A percentile compares a stretch with the other conserved stretches of the same genome.
phyloP scores from a whole-genome alignment of 1,139 yeast genomes.

The Taphrina flavorubra region DNA sequence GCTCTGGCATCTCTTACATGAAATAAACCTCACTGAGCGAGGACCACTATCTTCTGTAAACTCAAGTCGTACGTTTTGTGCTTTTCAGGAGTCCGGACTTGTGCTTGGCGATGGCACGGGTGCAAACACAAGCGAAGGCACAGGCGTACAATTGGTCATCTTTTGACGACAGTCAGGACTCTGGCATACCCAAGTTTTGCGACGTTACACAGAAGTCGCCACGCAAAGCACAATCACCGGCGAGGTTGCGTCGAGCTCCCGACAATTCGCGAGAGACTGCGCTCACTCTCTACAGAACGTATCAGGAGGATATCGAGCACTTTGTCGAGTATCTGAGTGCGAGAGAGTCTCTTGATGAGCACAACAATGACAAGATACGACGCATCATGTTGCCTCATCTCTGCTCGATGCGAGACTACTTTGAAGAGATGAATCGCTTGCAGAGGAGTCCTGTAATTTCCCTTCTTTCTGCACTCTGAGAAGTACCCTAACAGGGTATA shows the following conservation, averaged over 20 bases:
- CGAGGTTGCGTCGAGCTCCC: neutral
- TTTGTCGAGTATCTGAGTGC: slow-evolving; percentile 8
- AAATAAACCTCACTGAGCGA: no score
- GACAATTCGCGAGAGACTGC: slow-evolving; percentile 10
- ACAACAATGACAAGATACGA: slow-evolving; percentile 7
- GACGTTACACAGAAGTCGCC: neutral
- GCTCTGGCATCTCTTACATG: no score
- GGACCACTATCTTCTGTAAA: no score
- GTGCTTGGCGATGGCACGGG: neutral
- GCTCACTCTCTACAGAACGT: slow-evolving; percentile 4
- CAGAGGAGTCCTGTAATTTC: slow-evolving; percentile 3
- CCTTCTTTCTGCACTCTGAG: neutral
- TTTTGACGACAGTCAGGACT: neutral
- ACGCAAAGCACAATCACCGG: neutral
- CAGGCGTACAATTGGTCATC: neutral
- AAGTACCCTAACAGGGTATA: neutral
- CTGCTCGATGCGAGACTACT: slow-evolving; percentile 14
- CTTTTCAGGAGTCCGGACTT: no score
- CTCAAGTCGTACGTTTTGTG: no score
- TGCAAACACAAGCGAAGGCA: neutral
- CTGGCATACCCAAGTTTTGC: neutral
- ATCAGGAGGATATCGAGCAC: slow-evolving; percentile 12
- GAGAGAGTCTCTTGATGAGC: neutral
- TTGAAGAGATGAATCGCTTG: slow-evolving; percentile 3
- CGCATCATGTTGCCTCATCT: slow-evolving; percentile 7